These are phyloP conservation scores for Aspergillus vadensis DNA, from an alignment of 2,329 filamentous ascomycete species.

Conservation along the genomic window DNA sequence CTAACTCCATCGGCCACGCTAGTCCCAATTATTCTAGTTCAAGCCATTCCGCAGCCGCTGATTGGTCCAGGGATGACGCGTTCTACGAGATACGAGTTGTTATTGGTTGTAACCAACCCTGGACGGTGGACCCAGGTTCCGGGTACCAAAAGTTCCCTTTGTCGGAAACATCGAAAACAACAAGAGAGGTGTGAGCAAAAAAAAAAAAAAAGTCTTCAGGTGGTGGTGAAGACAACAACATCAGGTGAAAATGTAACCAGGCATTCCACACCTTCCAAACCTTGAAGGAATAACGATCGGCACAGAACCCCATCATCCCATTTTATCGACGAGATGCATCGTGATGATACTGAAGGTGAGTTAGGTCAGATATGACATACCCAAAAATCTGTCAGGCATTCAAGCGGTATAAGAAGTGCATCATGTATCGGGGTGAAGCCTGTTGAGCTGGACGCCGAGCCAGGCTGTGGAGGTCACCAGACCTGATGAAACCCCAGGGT, in stretches of 20 bases:
- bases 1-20: slow-evolving; percentile 41
- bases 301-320: not conserved
- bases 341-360: slow-evolving; percentile 18
- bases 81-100: slow-evolving; percentile 19
- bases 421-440: slow-evolving; percentile 11
- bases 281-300: not conserved
- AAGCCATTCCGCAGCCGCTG: slow-evolving; percentile 31
- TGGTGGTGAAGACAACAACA: not conserved
- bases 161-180: slow-evolving; percentile 24
- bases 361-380: slow-evolving; percentile 27
- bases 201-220: slow-evolving; percentile 11
- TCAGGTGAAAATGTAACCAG: not conserved
- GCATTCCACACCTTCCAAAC: slow-evolving; percentile 3
- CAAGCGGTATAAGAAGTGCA: slow-evolving; percentile 16
- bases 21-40: slow-evolving; percentile 37
- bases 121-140: slow-evolving; percentile 20
- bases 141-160: slow-evolving; percentile 26
- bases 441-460: slow-evolving; percentile 14
- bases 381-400: slow-evolving; percentile 27
- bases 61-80: slow-evolving; percentile 35
- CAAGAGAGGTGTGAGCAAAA: slow-evolving; percentile 8
- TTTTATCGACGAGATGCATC: slow-evolving; percentile 14
- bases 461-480: slow-evolving; percentile 24
- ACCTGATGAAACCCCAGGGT: slow-evolving; percentile 27
- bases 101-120: slow-evolving; percentile 26